Conservation (phyloP, 257 asterid species). For the Gynochthodes officinalis region DNA sequence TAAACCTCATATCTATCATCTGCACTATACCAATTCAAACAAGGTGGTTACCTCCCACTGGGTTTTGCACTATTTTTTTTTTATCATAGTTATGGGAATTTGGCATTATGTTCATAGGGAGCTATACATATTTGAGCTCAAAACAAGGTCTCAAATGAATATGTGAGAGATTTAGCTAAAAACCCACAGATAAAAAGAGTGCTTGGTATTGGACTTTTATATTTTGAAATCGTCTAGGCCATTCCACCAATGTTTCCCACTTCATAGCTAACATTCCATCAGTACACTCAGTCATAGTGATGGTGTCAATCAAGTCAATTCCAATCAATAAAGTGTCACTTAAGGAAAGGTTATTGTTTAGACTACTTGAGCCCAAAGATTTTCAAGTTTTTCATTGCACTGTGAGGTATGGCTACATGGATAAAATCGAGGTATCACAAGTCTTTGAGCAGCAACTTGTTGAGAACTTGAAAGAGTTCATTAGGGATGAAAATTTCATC, state of each 20-base stretch:
- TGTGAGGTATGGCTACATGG: constrained; percentile 69
- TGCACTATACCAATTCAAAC: constrained; percentile 52
- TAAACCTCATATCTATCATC: constrained; percentile 48
- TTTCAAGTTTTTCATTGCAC: constrained; percentile 52
- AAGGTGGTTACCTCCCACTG: constrained; percentile 70
- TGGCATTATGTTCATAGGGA: constrained; percentile 64
- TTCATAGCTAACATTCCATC: constrained; percentile 55
- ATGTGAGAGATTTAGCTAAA: constrained; percentile 35
- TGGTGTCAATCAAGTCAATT: constrained; percentile 67
- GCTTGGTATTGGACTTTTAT: constrained; percentile 61
- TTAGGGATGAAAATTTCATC: constrained; percentile 45
- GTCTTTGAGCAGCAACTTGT: constrained; percentile 48
- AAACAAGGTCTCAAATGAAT: constrained; percentile 52
- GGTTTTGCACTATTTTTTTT: constrained; percentile 40
- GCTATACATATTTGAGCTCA: constrained; percentile 52
- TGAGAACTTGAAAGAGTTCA: constrained; percentile 46
- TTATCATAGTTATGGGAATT: constrained; percentile 51
- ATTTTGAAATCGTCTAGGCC: constrained; percentile 69
- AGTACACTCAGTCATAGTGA: constrained; percentile 49
- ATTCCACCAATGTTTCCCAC: constrained; percentile 72
- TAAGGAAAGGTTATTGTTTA: constrained; percentile 61
- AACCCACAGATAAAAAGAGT: constrained; percentile 31
- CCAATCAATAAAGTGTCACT: constrained; percentile 52
- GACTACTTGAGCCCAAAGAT: constrained; percentile 50
- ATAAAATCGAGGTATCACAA: constrained; percentile 39